Conservation (phyloP, 371 early-diverging fungal species). For the Thermomucor indicae-seudaticae region DNA sequence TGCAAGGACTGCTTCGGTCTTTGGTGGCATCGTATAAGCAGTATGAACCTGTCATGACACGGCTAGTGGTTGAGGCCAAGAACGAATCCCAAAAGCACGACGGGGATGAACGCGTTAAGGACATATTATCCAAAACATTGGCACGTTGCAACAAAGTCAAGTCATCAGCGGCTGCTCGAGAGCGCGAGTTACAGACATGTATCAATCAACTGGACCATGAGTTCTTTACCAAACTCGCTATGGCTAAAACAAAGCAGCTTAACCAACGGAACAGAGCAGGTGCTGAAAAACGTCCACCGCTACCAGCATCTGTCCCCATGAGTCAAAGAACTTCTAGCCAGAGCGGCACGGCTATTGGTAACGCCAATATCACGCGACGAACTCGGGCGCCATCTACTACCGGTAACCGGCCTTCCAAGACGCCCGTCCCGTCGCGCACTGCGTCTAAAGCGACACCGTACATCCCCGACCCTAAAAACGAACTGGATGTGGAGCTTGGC, state of each 20-base stretch:
- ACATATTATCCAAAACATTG: constrained; percentile 29
- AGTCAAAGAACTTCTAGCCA: constrained; percentile 4
- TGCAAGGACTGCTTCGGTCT: constrained; percentile 41
- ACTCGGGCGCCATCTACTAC: neutral
- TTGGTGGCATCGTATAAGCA: constrained; percentile 46
- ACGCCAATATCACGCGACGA: constrained; percentile 14
- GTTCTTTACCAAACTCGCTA: constrained; percentile 44
- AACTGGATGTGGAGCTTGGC: constrained; percentile 69
- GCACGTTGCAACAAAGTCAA: constrained; percentile 42
- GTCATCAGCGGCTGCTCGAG: constrained; percentile 22
- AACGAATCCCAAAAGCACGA: constrained; percentile 27
- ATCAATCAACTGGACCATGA: constrained; percentile 37
- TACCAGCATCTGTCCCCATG: neutral
- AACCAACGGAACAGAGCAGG: constrained; percentile 5
- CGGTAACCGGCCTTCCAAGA: constrained; percentile 1
- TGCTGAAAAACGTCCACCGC: neutral
- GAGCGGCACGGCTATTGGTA: neutral
- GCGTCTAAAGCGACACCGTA: constrained; percentile 22
- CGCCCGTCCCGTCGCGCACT: constrained; percentile 1
- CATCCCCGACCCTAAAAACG: constrained; percentile 59
- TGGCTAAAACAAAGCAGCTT: constrained; percentile 17
- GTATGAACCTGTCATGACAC: constrained; percentile 31
- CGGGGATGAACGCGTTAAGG: constrained; percentile 33
- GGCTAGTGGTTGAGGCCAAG: constrained; percentile 26
- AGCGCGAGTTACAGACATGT: constrained; percentile 30